Evolutionary conservation across 1,139 yeast species (phyloP), one percentile per base, ranked within the genome.

Genomic region (Yamadazyma triangularis): DNA sequence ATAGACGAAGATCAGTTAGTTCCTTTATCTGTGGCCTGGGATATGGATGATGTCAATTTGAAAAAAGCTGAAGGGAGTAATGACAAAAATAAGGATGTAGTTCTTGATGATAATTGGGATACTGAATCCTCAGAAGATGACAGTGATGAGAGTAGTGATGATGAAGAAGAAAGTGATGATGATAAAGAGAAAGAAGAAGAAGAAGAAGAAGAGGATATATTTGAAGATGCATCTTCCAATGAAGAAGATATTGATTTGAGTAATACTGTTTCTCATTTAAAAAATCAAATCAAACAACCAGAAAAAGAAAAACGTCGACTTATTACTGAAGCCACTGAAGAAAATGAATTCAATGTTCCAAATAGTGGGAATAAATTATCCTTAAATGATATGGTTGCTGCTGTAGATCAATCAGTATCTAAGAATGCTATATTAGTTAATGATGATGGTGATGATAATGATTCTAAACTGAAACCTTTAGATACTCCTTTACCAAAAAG

Each of bases 11-110:
- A 60, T 23, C 84, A 86, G 45, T 65, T 88, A 36, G 73, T 84
- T 33, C 74, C 94, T 0, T 64, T 88, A 28, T 83, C 95, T 6
- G 88, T 81, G 45, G 89, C 86, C 4, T 88, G 95, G 95, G 96
- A 84, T 53, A 56, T 78, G 62, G 94, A 85, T 51, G 88, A 79
- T 22, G 59, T 54, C 26, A 81, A 74, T 37, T 51, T 59, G 38
- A 47, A 48, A 18, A 49, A 47, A 26, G 38, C 47, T 3, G 48
- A 51, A 15, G 40, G 42, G 13, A 32, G 31, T 2, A 35, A 38
- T 42, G 14, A 39, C 33, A 33, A 42, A 12, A 41, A 45, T 16
- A 55, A 45, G 15, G 75, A 66, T 19, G 45, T 72, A 5, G 70
- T 70, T 5, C 55, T 65, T 29, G 63, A 66, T 39, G 76, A 65